These are phyloP conservation scores for Puccinia novopanici DNA, from an alignment of 1,284 basidiomycete genomes.

Conservation along the genomic window DNA sequence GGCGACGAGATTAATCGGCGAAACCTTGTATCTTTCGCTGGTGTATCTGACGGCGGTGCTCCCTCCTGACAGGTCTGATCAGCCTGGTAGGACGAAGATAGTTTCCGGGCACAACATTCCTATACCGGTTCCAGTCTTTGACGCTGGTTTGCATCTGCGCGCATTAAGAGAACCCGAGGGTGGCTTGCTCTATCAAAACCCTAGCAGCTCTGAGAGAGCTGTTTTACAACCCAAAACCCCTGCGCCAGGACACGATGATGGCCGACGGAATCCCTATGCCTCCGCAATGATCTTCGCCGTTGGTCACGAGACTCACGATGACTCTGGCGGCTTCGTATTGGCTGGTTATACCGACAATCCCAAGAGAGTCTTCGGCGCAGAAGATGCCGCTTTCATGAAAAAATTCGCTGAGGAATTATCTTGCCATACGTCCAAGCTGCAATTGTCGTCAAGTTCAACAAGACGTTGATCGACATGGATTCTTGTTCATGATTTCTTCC, in stretches of 20 bases:
- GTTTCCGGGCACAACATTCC: conserved; percentile 42
- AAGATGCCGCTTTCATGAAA: conserved; percentile 44
- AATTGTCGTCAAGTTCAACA: conserved; percentile 4
- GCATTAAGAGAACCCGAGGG: conserved; percentile 25
- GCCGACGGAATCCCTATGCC: neutral
- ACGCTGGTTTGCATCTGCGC: conserved; percentile 29
- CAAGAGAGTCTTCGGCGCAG: conserved; percentile 41
- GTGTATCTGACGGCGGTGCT: conserved; percentile 42
- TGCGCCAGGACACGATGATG: neutral
- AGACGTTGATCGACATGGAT: neutral
- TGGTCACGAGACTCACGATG: neutral
- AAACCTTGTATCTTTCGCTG: conserved; percentile 43
- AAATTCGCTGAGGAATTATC: conserved; percentile 31
- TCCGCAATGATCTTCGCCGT: conserved; percentile 46
- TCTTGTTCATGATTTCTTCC: too few species aligned
- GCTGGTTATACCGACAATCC: conserved; percentile 47
- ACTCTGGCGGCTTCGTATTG: conserved; percentile 36
- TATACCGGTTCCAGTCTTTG: conserved; percentile 21
- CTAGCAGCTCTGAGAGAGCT: conserved; percentile 21
- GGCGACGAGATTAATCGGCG: conserved; percentile 33
- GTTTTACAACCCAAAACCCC: conserved; percentile 4
- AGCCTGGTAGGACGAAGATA: conserved; percentile 24
- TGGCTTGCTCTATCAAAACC: conserved; percentile 47
- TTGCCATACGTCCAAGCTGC: conserved; percentile 33
- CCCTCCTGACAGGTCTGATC: neutral